These are phyloP conservation scores for Didymella glomerata DNA, from an alignment of 2,329 filamentous ascomycete genomes.

Conservation along the genomic window DNA sequence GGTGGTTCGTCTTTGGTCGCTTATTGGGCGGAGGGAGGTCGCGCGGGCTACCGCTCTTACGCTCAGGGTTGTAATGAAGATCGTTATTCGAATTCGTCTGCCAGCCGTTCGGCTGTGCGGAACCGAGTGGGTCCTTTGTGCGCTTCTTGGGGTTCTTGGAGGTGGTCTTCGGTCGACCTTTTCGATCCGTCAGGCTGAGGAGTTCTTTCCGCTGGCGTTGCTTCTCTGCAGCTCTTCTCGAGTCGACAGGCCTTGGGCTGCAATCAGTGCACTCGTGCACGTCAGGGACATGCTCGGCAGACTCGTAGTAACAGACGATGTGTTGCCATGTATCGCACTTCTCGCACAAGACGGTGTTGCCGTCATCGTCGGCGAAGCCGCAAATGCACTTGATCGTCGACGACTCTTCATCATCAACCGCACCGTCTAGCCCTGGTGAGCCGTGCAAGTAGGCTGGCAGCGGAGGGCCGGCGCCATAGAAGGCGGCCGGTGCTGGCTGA, in stretches of 20 bases:
- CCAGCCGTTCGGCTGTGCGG: constrained; percentile 72
- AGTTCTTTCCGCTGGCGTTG: constrained; percentile 69
- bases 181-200: constrained; percentile 65
- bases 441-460: constrained; percentile 48
- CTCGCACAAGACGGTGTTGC: constrained; percentile 96
- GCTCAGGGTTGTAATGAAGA: constrained; percentile 57
- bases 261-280: constrained; percentile 91
- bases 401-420: constrained; percentile 74
- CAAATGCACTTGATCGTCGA: constrained; percentile 99
- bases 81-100: constrained; percentile 65
- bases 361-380: constrained; percentile 91
- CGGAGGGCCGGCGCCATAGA: constrained; percentile 39
- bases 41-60: constrained; percentile 60
- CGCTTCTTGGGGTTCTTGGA: constrained; percentile 91
- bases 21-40: constrained; percentile 72
- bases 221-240: constrained; percentile 76
- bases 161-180: constrained; percentile 76
- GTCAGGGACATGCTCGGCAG: constrained; percentile 72
- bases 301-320: constrained; percentile 94
- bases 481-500: constrained; percentile 52
- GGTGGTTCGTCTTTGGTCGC: constrained; percentile 83
- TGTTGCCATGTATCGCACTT: constrained; percentile 98
- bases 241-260: constrained; percentile 77
- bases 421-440: constrained; percentile 43
- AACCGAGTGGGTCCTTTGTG: constrained; percentile 69